phyloP scores from a whole-genome alignment of 73 alveolate species.

The Durusdinium trenchii region DNA sequence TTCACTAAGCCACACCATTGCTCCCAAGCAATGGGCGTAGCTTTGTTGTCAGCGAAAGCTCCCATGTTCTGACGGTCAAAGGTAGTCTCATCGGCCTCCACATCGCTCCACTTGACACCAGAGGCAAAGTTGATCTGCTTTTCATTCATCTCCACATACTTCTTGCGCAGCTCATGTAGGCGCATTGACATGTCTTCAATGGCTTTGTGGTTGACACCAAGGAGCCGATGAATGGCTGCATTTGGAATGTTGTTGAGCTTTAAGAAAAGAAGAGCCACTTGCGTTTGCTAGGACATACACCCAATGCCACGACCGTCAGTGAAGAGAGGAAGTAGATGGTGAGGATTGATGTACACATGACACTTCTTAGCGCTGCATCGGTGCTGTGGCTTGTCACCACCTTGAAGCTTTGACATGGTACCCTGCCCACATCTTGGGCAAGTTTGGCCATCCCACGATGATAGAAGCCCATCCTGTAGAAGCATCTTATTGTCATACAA shows the following conservation, averaged over 20 bases:
- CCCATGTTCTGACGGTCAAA: no score
- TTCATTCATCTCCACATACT: no score
- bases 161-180: no score
- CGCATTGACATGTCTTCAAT: no score
- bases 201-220: slow-evolving; percentile 4
- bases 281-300: not conserved
- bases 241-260: not conserved
- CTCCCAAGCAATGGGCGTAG: no score
- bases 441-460: not conserved
- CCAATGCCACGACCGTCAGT: slow-evolving; percentile 56
- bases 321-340: slow-evolving; percentile 68
- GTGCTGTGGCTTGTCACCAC: not conserved
- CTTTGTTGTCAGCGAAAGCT: no score
- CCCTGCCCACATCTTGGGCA: slow-evolving; percentile 31
- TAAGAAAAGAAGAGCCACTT: not conserved
- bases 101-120: no score
- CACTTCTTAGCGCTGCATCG: slow-evolving; percentile 41
- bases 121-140: no score
- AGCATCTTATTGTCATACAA: no score
- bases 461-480: slow-evolving; percentile 23
- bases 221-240: slow-evolving; percentile 18
- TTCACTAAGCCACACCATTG: no score
- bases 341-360: slow-evolving; percentile 49
- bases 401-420: not conserved
- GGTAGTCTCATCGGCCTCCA: no score